Conservation (phyloP, 2,329 filamentous ascomycete genomes). For the Ascochyta fabae region DNA sequence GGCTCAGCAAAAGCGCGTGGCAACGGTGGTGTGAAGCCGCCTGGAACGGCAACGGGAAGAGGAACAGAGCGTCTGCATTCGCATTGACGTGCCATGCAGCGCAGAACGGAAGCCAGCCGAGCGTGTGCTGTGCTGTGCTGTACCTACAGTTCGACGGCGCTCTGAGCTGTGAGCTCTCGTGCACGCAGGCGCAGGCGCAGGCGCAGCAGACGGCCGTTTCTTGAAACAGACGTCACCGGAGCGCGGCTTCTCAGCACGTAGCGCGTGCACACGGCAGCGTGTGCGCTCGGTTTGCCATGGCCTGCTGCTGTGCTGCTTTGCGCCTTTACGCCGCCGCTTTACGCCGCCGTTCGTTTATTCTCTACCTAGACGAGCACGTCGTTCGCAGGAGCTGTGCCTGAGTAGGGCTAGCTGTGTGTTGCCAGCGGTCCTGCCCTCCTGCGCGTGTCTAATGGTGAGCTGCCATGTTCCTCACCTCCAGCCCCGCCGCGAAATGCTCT, state of each 20-base stretch:
- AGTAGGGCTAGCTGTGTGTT: slow-evolving; percentile 11
- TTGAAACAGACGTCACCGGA: slow-evolving; percentile 35
- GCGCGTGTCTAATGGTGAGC: slow-evolving; percentile 11
- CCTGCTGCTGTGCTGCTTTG: slow-evolving; percentile 14
- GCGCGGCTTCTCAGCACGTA: slow-evolving; percentile 19
- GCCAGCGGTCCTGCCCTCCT: not conserved
- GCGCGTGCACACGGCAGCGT: slow-evolving; percentile 24
- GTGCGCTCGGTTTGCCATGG: slow-evolving; percentile 15
- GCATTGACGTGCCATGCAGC: not conserved
- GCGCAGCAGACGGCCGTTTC: slow-evolving; percentile 28
- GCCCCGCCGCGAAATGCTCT: not conserved
- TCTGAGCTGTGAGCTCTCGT: not conserved
- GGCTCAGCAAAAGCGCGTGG: slow-evolving; percentile 24
- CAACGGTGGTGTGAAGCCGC: slow-evolving; percentile 17
- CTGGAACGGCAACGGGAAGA: slow-evolving; percentile 3
- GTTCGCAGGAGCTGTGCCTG: slow-evolving; percentile 10
- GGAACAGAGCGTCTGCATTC: slow-evolving; percentile 12
- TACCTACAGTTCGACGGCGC: no score
- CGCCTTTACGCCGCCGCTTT: not conserved
- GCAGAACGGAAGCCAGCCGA: slow-evolving; percentile 11
- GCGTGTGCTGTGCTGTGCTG: not conserved
- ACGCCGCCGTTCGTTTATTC: not conserved
- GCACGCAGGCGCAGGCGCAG: slow-evolving; percentile 20
- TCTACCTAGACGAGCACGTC: slow-evolving; percentile 10
- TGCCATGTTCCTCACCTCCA: slow-evolving; percentile 8